Conservation (phyloP, 345 rosid genomes). For the Gossypium bickii region DNA sequence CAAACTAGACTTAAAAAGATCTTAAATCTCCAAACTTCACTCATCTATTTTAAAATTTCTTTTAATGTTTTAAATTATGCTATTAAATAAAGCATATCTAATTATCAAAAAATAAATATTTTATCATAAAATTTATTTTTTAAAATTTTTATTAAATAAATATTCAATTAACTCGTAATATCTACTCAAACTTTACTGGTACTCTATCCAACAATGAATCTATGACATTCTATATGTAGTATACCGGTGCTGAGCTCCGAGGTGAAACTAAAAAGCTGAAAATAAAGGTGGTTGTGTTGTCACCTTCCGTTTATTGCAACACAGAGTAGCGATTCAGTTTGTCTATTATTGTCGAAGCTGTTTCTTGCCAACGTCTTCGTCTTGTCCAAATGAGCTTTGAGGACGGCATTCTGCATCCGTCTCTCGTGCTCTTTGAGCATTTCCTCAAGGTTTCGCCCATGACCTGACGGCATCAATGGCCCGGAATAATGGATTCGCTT, state of each 20-base stretch:
- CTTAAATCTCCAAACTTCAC: too few species aligned
- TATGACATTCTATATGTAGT: background rate
- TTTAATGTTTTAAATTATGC: too few species aligned
- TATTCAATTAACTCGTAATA: too few species aligned
- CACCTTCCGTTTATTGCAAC: conserved; percentile 33
- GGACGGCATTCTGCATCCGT: conserved; percentile 67
- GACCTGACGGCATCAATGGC: conserved; percentile 39
- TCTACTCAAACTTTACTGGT: too few species aligned
- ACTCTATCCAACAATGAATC: background rate
- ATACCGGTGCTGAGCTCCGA: background rate
- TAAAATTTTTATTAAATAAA: too few species aligned
- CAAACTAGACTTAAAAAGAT: too few species aligned
- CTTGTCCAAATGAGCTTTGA: conserved; percentile 67
- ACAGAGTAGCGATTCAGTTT: conserved; percentile 25
- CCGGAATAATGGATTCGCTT: conserved; percentile 61
- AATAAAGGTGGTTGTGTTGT: conserved; percentile 6
- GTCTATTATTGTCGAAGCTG: conserved; percentile 18
- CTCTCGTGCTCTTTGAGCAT: conserved; percentile 89
- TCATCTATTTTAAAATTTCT: too few species aligned
- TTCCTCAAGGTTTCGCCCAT: conserved; percentile 68
- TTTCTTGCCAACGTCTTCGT: conserved; percentile 16
- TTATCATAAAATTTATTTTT: too few species aligned
- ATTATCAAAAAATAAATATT: too few species aligned
- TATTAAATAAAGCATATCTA: too few species aligned
- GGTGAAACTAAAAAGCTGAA: background rate